A percentile compares a stretch with the other conserved stretches of the same genome.
Evolutionary conservation across 192 early-diverging fungal genomes (phyloP).

Genomic region (Backusella luteola): DNA sequence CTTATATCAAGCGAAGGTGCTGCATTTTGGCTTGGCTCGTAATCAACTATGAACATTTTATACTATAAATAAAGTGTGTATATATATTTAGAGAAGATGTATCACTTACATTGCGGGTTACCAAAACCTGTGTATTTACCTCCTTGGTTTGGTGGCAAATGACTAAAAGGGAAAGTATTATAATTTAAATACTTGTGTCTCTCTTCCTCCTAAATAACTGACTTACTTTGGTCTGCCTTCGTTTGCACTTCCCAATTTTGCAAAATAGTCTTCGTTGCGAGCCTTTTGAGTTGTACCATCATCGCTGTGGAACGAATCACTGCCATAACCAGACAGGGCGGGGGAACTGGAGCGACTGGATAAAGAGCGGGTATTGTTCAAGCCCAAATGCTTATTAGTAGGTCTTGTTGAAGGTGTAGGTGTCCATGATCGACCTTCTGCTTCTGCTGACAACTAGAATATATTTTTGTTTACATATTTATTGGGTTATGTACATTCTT

Average conservation of each 20-base stretch:
- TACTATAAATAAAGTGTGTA: background rate
- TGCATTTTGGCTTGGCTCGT: background rate
- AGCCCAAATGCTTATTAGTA: slow-evolving; percentile 26
- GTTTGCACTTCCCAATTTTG: slow-evolving; percentile 60
- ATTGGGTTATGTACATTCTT: background rate
- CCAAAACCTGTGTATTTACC: slow-evolving; percentile 79
- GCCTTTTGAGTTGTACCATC: slow-evolving; percentile 44
- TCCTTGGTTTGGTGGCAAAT: slow-evolving; percentile 67
- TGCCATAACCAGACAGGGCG: background rate
- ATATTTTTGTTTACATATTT: background rate
- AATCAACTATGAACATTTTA: background rate
- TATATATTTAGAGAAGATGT: background rate
- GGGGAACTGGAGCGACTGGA: slow-evolving; percentile 15
- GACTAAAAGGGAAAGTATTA: background rate
- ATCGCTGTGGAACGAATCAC: background rate
- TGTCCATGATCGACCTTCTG: slow-evolving; percentile 58
- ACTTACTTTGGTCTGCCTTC: slow-evolving; percentile 49
- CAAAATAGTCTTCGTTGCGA: slow-evolving; percentile 81
- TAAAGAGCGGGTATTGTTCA: slow-evolving; percentile 29
- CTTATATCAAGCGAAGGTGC: slow-evolving; percentile 39
- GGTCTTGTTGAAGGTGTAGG: slow-evolving; percentile 24
- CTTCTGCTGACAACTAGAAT: slow-evolving; percentile 53
- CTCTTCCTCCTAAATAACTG: background rate
- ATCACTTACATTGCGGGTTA: slow-evolving; percentile 42
- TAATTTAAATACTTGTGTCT: background rate